Percentiles rank a stretch among this genome's conserved stretches.
Evolutionary conservation across 768 basidiomycete species (phyloP).

Genomic region (Strobilomyces confusus): DNA sequence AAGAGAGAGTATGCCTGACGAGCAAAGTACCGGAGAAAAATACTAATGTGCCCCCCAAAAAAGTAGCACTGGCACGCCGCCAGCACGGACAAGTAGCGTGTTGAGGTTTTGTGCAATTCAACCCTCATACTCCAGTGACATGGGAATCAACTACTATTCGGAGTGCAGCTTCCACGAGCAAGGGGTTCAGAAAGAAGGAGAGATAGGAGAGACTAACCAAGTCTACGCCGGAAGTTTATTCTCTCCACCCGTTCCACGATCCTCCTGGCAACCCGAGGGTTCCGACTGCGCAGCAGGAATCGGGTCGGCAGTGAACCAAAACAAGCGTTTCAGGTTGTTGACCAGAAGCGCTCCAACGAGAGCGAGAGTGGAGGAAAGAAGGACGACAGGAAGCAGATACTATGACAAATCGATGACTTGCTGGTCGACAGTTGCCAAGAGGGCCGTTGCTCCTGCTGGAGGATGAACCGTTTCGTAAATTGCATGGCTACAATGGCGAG

Average conservation of each 20-base stretch:
- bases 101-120: too few relatives aligned
- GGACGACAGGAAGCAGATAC: slow-evolving; percentile 51
- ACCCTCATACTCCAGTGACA: background rate
- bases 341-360: slow-evolving; percentile 43
- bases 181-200: background rate
- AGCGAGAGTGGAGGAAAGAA: slow-evolving; percentile 44
- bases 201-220: slow-evolving; percentile 5
- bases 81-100: too few relatives aligned
- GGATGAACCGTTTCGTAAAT: slow-evolving; percentile 51
- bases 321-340: slow-evolving; percentile 50
- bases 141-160: background rate
- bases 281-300: too few relatives aligned
- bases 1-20: too few relatives aligned
- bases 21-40: too few relatives aligned
- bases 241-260: too few relatives aligned
- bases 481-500: slow-evolving; percentile 47
- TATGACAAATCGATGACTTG: slow-evolving; percentile 45
- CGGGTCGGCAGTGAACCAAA: slow-evolving; percentile 43
- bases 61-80: too few relatives aligned
- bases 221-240: too few relatives aligned
- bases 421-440: slow-evolving; percentile 42
- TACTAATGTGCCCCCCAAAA: too few relatives aligned
- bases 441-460: slow-evolving; percentile 56
- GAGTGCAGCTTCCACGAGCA: slow-evolving; percentile 2
- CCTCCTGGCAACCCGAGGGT: background rate